Percentiles rank a stretch among this genome's conserved stretches.
phyloP scores from a whole-genome alignment of 805 yeast genomes.

The Blastobotrys attinorum region DNA sequence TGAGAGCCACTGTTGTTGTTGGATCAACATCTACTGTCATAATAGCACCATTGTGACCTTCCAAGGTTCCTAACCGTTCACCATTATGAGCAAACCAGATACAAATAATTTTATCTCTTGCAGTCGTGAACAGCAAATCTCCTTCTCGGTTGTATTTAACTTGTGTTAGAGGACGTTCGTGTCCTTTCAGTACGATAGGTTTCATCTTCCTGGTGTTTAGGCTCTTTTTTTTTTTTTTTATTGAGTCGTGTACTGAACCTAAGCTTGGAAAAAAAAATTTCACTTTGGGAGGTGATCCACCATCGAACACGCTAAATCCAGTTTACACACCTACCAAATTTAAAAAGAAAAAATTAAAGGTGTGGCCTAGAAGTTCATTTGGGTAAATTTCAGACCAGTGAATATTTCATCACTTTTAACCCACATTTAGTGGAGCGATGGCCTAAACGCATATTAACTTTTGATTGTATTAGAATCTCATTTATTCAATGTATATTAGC shows the following conservation, averaged over 20 bases:
- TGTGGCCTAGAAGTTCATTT: no score
- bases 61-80: constrained; percentile 89
- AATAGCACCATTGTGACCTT: constrained; percentile 86
- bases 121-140: constrained; percentile 82
- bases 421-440: no score
- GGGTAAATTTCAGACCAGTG: no score
- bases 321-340: no score
- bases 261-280: neutral
- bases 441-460: no score
- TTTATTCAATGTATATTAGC: no score
- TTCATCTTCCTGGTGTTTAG: constrained; percentile 35
- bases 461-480: no score
- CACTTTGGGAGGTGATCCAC: neutral
- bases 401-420: no score
- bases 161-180: constrained; percentile 96
- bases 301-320: no score
- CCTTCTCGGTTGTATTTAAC: constrained; percentile 94
- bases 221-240: neutral
- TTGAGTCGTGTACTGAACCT: neutral
- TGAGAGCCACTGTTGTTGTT: constrained; percentile 59
- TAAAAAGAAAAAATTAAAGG: no score
- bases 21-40: constrained; percentile 87
- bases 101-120: constrained; percentile 83
- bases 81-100: constrained; percentile 95
- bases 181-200: constrained; percentile 64